Evolutionary conservation across 2,329 filamentous ascomycete species (phyloP).

Genomic region (Hymenoscyphus occultus): DNA sequence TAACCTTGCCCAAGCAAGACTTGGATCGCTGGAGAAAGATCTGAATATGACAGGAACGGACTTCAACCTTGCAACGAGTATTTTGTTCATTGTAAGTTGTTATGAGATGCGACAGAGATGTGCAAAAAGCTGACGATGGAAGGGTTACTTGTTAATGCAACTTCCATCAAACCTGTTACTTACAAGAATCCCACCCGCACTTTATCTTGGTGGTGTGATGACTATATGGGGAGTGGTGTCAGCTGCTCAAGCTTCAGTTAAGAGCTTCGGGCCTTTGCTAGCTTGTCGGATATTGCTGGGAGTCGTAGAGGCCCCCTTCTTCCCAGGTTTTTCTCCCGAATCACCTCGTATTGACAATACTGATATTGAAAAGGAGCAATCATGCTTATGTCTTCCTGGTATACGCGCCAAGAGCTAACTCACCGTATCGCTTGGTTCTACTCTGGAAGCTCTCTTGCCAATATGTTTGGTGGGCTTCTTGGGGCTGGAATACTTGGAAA

Average conservation of each 20-base stretch:
- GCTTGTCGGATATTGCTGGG: conserved; percentile 48
- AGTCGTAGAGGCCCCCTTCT: conserved; percentile 50
- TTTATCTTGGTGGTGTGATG: conserved; percentile 43
- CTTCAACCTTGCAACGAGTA: conserved; percentile 52
- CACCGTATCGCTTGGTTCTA: conserved; percentile 47
- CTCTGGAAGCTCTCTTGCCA: conserved; percentile 42
- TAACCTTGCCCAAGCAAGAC: conserved; percentile 53
- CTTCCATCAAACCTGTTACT: conserved; percentile 48
- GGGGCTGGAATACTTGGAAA: conserved; percentile 47
- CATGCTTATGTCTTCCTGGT: conserved; percentile 48
- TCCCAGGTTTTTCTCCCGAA: conserved; percentile 37
- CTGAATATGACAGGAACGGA: conserved; percentile 54
- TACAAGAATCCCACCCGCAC: conserved; percentile 42
- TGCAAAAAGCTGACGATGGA: not conserved
- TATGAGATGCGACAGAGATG: not conserved
- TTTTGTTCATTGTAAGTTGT: conserved; percentile 12
- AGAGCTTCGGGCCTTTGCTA: conserved; percentile 43
- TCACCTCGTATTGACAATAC: no score
- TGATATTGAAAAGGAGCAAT: conserved; percentile 36
- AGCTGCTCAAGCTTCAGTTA: conserved; percentile 45
- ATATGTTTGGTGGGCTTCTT: conserved; percentile 51
- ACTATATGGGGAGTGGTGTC: conserved; percentile 39
- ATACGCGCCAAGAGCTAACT: conserved; percentile 43
- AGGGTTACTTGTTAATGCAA: conserved; percentile 38
- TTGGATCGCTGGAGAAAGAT: conserved; percentile 52